Percentiles rank a stretch among this genome's conserved stretches.
Evolutionary conservation across 768 basidiomycete species (phyloP).

Genomic region (Daedalea quercina): DNA sequence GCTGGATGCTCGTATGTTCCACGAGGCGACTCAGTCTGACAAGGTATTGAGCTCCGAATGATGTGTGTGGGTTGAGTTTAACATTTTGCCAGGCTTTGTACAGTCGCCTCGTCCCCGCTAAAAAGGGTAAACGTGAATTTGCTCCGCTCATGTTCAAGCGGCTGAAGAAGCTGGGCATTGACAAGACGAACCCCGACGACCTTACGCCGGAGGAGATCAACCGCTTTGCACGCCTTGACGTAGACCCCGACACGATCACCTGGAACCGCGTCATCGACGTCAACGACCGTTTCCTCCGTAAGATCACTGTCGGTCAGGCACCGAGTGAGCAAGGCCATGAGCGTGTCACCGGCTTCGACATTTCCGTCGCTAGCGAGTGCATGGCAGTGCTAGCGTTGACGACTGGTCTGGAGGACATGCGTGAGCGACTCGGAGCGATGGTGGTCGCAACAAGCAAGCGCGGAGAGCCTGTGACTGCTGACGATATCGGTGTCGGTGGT

Average conservation of each 20-base stretch:
- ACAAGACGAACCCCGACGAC: slow-evolving; percentile 88
- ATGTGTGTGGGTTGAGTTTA: not conserved
- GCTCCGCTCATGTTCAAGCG: slow-evolving; percentile 96
- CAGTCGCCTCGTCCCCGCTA: slow-evolving; percentile 83
- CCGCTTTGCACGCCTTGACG: slow-evolving; percentile 85
- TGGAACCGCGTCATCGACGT: slow-evolving; percentile 98
- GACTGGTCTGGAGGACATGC: slow-evolving; percentile 87
- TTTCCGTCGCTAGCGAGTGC: slow-evolving; percentile 93
- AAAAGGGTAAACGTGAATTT: slow-evolving; percentile 93
- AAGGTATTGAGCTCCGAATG: slow-evolving; percentile 41
- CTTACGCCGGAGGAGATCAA: slow-evolving; percentile 90
- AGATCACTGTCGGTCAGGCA: slow-evolving; percentile 88
- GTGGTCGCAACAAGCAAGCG: slow-evolving; percentile 91
- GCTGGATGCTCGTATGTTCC: slow-evolving; percentile 95
- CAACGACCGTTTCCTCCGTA: slow-evolving; percentile 95
- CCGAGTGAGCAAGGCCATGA: slow-evolving; percentile 86
- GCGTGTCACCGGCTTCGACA: slow-evolving; percentile 91
- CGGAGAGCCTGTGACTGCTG: slow-evolving; percentile 90
- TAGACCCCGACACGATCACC: slow-evolving; percentile 87
- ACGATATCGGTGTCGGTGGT: slow-evolving; percentile 92
- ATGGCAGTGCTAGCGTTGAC: slow-evolving; percentile 97
- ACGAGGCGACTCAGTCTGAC: slow-evolving; percentile 92
- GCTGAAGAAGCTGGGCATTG: slow-evolving; percentile 88
- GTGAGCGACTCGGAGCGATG: slow-evolving; percentile 88
- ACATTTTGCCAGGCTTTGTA: slow-evolving; percentile 56